A percentile compares a stretch with the other conserved stretches of the same genome.
Conservation (phyloP, 257 asterid species). For the Solanum tarijense region DNA sequence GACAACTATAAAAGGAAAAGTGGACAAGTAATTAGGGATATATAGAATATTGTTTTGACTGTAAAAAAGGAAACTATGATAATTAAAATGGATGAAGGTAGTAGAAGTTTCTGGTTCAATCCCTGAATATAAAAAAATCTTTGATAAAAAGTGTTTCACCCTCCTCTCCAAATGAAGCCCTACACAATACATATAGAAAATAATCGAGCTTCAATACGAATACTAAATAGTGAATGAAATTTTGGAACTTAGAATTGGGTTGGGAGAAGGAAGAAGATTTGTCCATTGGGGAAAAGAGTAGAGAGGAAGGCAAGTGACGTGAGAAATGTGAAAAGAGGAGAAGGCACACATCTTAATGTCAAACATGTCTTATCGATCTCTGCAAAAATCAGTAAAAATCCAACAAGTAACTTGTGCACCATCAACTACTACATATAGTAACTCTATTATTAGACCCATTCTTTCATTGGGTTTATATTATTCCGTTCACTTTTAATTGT, state of each 20-base stretch:
- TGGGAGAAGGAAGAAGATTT: background rate
- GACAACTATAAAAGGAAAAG: no score
- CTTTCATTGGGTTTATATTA: no score
- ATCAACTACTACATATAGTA: background rate
- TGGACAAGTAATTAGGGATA: no score
- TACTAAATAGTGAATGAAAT: no score
- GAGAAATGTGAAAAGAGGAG: background rate
- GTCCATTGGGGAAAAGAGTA: background rate
- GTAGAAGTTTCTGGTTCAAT: no score
- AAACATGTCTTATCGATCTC: slow-evolving; percentile 16
- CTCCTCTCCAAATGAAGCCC: background rate
- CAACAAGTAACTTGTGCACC: background rate
- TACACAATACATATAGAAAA: no score
- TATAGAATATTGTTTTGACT: no score
- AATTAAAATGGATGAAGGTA: no score
- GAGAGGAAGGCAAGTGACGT: background rate
- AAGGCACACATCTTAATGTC: slow-evolving; percentile 2
- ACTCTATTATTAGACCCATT: background rate
- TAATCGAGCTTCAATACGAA: no score
- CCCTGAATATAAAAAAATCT: no score
- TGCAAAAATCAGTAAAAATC: background rate
- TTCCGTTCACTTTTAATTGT: rapidly evolving
- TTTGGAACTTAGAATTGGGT: background rate
- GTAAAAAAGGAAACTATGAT: no score
- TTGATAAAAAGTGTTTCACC: rapidly evolving